A percentile compares a stretch with the other conserved stretches of the same genome.
These are phyloP conservation scores for Talaromyces islandicus DNA, from an alignment of 2,329 filamentous ascomycete genomes.

Conservation along the genomic window DNA sequence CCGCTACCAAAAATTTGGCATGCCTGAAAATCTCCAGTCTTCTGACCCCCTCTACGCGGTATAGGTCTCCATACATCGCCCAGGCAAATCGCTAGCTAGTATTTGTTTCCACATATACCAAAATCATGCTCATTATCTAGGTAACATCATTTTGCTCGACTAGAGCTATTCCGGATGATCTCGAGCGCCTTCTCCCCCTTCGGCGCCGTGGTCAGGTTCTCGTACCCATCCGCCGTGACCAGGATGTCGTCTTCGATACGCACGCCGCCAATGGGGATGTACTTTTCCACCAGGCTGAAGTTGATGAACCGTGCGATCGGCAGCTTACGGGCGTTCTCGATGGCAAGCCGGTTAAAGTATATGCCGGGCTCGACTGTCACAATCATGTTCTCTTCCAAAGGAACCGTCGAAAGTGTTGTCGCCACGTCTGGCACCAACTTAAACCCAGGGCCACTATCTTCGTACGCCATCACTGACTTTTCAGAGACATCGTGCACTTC, in stretches of 20 bases:
- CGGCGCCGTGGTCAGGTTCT: slow-evolving; percentile 66
- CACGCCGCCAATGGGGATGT: slow-evolving; percentile 39
- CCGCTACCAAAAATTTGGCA: neutral
- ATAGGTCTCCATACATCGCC: neutral
- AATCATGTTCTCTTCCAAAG: slow-evolving; percentile 49
- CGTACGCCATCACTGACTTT: slow-evolving; percentile 26
- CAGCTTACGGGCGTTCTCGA: slow-evolving; percentile 27
- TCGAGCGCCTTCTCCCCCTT: slow-evolving; percentile 55
- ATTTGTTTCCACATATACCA: neutral
- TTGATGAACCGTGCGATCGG: slow-evolving; percentile 31
- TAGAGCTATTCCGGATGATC: slow-evolving; percentile 25
- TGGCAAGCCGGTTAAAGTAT: slow-evolving; percentile 35
- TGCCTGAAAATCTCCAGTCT: neutral
- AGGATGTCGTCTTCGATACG: slow-evolving; percentile 57
- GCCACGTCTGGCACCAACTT: slow-evolving; percentile 12
- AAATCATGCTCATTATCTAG: neutral
- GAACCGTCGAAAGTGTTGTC: slow-evolving; percentile 24
- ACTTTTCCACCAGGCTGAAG: slow-evolving; percentile 32
- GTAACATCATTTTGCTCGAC: neutral
- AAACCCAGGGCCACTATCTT: slow-evolving; percentile 12
- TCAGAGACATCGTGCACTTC: slow-evolving; percentile 41
- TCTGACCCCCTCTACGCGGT: neutral
- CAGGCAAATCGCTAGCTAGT: neutral
- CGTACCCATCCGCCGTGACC: slow-evolving; percentile 61
- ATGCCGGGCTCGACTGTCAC: slow-evolving; percentile 52